Evolutionary conservation across 2,329 filamentous ascomycete species (phyloP), one percentile per base, ranked within the genome.

Genomic region (Penicillium rolfsii): DNA sequence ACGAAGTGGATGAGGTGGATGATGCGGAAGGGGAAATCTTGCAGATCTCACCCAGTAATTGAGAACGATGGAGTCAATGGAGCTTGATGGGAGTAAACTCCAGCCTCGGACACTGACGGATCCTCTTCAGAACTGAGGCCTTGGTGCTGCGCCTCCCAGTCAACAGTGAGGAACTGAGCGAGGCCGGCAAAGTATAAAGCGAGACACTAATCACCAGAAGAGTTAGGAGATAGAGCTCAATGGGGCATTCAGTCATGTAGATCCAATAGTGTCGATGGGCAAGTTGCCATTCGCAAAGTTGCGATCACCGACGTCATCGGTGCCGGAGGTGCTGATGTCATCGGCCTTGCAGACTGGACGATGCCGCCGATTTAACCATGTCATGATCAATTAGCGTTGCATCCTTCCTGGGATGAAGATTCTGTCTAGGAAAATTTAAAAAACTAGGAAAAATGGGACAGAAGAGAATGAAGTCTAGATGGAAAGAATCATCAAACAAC

Each of bases 261-360:
- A 55, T 55, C 59, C 61, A 65, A 63, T 66, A 57, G 57, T 12
- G 58, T 50, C 53, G 59, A 58, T 58, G 30, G 30, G 16, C n/a
- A 24, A 8, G 35, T 55, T 58, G 55, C 55, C 55, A 19, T 54
- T 26, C 16, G 3, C 16, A 53, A 12, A n/a, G 49, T 46, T 59
- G 56, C 65, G 62, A 69, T 70, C 66, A 55, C 61, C 64, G 65
- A 70, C 67, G 67, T 68, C 67, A 70, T 67, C 59, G 61, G n/a
- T 24, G 16, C 45, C 24, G 19, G 19, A 30, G 40, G 26, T 54
- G 38, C 55, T 69, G 67, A 68, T 67, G 66, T 70, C 67, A 70
- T 67, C 50, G 41, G 35, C 50, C 33, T 14, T 14, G 38, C 33
- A 61, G 24, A 41, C 35, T 46, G 7, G 59, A 61, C 48, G 58